Conservation (phyloP, 768 basidiomycete species). For the Candolleomyces efflorescens region DNA sequence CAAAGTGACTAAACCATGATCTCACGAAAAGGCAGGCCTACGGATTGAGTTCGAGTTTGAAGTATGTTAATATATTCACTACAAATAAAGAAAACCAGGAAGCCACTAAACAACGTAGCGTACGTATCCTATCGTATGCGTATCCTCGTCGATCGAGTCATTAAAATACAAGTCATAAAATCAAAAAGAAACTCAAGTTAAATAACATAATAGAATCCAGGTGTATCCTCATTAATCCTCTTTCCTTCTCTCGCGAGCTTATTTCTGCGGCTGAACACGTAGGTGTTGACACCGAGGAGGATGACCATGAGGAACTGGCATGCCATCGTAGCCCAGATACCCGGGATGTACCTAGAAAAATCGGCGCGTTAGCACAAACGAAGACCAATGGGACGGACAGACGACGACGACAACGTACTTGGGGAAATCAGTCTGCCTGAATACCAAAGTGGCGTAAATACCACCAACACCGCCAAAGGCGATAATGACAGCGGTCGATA, state of each 20-base stretch:
- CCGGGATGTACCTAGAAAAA: constrained; percentile 15
- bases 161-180: no score
- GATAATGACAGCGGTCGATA: constrained; percentile 32
- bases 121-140: no score
- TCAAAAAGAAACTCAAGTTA: constrained; percentile 17
- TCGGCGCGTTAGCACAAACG: constrained; percentile 7
- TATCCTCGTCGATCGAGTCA: no score
- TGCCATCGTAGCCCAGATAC: constrained; percentile 32
- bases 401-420: neutral
- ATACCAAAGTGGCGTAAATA: constrained; percentile 34
- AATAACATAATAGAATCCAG: constrained; percentile 36
- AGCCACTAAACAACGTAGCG: no score
- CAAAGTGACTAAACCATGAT: no score
- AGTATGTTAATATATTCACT: no score
- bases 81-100: no score
- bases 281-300: constrained; percentile 23
- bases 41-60: no score
- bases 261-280: constrained; percentile 25
- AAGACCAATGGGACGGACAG: neutral
- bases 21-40: no score
- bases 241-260: constrained; percentile 27
- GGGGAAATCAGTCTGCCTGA: constrained; percentile 31
- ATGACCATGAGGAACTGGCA: constrained; percentile 30
- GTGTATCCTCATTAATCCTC: constrained; percentile 27
- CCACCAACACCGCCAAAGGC: constrained; percentile 35